These are phyloP conservation scores for Penicillium psychrofluorescens DNA, from an alignment of 495 filamentous ascomycete genomes.

Conservation along the genomic window DNA sequence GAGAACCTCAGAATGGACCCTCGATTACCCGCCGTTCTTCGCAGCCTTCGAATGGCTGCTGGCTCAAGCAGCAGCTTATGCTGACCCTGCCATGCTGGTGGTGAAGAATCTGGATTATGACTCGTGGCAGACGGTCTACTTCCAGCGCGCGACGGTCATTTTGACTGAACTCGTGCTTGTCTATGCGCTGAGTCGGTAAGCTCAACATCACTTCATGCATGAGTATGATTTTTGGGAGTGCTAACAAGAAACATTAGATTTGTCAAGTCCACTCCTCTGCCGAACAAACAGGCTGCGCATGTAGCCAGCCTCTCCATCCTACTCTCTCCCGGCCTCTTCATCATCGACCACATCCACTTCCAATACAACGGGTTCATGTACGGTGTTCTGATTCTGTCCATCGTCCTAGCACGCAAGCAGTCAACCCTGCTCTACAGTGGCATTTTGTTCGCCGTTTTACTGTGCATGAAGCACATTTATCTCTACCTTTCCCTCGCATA, in stretches of 20 bases:
- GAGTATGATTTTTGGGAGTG: no score
- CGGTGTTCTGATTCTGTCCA: constrained; percentile 75
- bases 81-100: constrained; percentile 75
- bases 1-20: constrained; percentile 96
- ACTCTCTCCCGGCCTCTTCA: constrained; percentile 84
- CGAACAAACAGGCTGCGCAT: constrained; percentile 70
- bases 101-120: constrained; percentile 77
- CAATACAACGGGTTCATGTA: constrained; percentile 98
- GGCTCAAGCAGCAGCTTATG: constrained; percentile 68
- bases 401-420: constrained; percentile 71
- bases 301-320: constrained; percentile 83
- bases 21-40: constrained; percentile 98
- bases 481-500: constrained; percentile 95
- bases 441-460: constrained; percentile 69
- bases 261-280: constrained; percentile 55
- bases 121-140: constrained; percentile 88
- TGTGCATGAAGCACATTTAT: constrained; percentile 98
- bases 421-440: constrained; percentile 73
- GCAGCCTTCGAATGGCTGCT: constrained; percentile 93
- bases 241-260: constrained; percentile 40
- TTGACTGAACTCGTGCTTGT: constrained; percentile 76
- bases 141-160: constrained; percentile 84
- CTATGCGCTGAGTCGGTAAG: constrained; percentile 73
- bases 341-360: constrained; percentile 99
- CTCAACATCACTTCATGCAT: background rate